Conservation (phyloP, 441 rosid genomes). For the Hura crepitans region DNA sequence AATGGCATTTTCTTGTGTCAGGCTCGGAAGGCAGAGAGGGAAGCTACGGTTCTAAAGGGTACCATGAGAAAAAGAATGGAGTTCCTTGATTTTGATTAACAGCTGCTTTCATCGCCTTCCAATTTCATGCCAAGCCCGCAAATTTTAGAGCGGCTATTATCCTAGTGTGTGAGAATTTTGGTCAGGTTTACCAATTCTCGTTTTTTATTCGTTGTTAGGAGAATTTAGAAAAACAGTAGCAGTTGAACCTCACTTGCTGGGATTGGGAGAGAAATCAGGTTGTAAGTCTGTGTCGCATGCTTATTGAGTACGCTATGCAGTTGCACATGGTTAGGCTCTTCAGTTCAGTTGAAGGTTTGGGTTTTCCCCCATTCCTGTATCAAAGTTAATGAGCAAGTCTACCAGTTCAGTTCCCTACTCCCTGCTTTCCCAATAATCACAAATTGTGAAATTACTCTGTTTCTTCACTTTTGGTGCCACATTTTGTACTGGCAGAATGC, state of each 20-base stretch:
- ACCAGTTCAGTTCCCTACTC: neutral
- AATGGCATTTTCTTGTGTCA: slow-evolving; percentile 26
- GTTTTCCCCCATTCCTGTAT: neutral
- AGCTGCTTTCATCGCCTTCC: slow-evolving; percentile 6
- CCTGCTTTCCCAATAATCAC: neutral
- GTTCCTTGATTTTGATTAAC: slow-evolving; percentile 72
- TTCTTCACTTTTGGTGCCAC: neutral
- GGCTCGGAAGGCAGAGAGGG: slow-evolving; percentile 79
- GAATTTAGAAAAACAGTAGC: slow-evolving; percentile 21
- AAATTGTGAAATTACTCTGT: neutral
- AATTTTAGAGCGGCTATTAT: slow-evolving; percentile 29
- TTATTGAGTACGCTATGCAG: neutral
- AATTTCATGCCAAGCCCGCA: slow-evolving; percentile 27
- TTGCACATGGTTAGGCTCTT: slow-evolving; percentile 11
- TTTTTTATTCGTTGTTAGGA: slow-evolving; percentile 10
- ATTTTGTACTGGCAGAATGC: neutral
- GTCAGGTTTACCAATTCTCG: slow-evolving; percentile 10
- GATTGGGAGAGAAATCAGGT: slow-evolving; percentile 8
- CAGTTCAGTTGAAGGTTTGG: slow-evolving; percentile 19
- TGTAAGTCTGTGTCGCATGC: slow-evolving; percentile 1
- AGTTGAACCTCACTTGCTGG: slow-evolving; percentile 13
- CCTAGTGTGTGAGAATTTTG: slow-evolving; percentile 18
- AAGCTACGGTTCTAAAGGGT: slow-evolving; percentile 61
- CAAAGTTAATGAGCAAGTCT: neutral
- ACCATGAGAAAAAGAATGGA: slow-evolving; percentile 81